Evolutionary conservation across 805 yeast species (phyloP).

Genomic region (Candida chilensis): DNA sequence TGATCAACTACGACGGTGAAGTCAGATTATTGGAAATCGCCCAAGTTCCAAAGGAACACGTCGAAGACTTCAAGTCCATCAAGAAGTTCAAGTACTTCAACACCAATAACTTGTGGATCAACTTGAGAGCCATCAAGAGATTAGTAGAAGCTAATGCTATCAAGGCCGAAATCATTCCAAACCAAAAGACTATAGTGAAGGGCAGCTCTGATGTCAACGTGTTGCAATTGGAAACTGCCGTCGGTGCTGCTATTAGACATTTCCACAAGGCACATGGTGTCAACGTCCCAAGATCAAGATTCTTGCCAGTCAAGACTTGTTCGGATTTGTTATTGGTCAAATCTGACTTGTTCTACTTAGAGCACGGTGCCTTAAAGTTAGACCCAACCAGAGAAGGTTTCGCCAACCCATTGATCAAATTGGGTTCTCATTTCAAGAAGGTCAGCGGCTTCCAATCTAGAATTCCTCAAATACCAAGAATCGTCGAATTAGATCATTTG

Average conservation of each 20-base stretch:
- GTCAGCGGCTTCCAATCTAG: conserved; percentile 85
- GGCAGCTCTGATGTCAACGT: conserved; percentile 79
- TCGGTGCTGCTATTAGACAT: conserved; percentile 97
- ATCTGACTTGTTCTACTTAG: conserved; percentile 84
- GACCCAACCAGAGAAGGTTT: conserved; percentile 85
- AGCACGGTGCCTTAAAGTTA: conserved; percentile 83
- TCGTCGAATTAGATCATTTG: conserved; percentile 92
- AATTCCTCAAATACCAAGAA: conserved; percentile 92
- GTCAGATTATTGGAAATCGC: conserved; percentile 94
- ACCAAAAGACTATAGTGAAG: conserved; percentile 50
- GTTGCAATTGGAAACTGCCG: conserved; percentile 95
- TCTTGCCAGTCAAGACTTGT: conserved; percentile 96
- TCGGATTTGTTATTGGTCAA: conserved; percentile 91
- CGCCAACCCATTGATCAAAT: conserved; percentile 87
- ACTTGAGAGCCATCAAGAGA: conserved; percentile 88
- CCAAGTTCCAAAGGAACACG: conserved; percentile 97
- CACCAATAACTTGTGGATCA: conserved; percentile 97
- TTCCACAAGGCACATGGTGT: conserved; percentile 95
- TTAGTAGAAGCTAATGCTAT: conserved; percentile 77
- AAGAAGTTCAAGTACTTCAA: conserved; percentile 97
- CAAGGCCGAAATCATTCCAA: conserved; percentile 92
- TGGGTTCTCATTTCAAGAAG: conserved; percentile 95
- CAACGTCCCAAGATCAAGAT: conserved; percentile 95
- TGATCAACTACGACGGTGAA: conserved; percentile 91
- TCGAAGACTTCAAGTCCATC: conserved; percentile 95